These are phyloP conservation scores for Fusarium solani-melongenae DNA, from an alignment of 2,329 filamentous ascomycete genomes.

Conservation along the genomic window DNA sequence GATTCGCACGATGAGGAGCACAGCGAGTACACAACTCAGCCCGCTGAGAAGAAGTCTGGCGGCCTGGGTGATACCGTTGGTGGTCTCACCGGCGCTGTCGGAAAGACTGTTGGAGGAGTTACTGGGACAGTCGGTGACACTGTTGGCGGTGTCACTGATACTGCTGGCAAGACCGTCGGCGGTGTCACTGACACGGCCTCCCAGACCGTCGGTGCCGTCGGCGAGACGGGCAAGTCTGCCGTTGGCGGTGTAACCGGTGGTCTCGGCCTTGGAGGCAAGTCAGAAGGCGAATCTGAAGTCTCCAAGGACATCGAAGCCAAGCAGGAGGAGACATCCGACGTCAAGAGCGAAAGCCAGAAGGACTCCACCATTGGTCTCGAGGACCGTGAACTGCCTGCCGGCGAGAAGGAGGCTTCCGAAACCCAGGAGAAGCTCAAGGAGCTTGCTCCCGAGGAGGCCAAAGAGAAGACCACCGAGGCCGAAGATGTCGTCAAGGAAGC, in stretches of 20 bases:
- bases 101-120: conserved; percentile 10
- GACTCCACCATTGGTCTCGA: conserved; percentile 26
- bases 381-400: conserved; percentile 27
- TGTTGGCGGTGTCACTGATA: conserved; percentile 6
- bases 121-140: conserved; percentile 26
- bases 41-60: conserved; percentile 47
- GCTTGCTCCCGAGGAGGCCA: conserved; percentile 21
- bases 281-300: conserved; percentile 16
- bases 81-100: conserved; percentile 17
- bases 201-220: conserved; percentile 21
- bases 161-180: conserved; percentile 11
- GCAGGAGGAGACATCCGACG: conserved; percentile 24
- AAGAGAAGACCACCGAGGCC: conserved; percentile 22
- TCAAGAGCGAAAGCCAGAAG: conserved; percentile 20
- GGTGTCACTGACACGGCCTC: conserved; percentile 11
- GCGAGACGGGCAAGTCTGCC: conserved; percentile 1
- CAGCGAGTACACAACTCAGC: conserved; percentile 55
- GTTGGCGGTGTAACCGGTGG: conserved; percentile 35
- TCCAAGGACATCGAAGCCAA: conserved; percentile 32
- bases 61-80: conserved; percentile 38
- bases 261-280: conserved; percentile 26
- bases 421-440: conserved; percentile 32
- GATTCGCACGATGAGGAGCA: conserved; percentile 41
- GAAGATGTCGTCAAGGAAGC: conserved; percentile 33
- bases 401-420: conserved; percentile 16